Conservation (phyloP, 2,329 filamentous ascomycete genomes). For the Diaporthe caulivora region DNA sequence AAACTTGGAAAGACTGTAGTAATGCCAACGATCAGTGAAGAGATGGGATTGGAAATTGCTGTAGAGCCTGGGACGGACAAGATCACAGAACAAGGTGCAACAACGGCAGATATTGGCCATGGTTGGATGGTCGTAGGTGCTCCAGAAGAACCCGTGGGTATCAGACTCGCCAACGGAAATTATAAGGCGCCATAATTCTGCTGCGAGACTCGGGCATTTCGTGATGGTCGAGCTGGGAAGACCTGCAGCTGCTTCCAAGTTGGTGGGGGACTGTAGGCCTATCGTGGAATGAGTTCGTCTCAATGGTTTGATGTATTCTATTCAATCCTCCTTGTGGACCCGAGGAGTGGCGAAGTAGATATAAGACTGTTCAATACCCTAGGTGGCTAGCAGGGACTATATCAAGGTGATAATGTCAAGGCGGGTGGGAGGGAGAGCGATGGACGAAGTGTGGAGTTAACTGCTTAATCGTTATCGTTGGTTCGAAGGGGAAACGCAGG, state of each 20-base stretch:
- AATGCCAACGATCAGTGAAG: not conserved
- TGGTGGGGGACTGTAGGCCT: not conserved
- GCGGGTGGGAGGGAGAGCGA: not conserved
- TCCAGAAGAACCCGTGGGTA: not conserved
- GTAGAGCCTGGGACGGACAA: not conserved
- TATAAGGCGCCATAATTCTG: not conserved
- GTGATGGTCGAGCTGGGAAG: not conserved
- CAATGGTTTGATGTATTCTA: no score
- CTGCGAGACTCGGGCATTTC: not conserved
- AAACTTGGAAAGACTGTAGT: not conserved
- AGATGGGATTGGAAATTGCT: not conserved
- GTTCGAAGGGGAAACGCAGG: no score
- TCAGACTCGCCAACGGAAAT: not conserved
- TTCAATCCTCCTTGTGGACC: not conserved
- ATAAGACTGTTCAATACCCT: not conserved
- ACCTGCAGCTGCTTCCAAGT: not conserved
- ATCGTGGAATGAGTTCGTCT: not conserved
- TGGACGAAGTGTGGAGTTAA: no score
- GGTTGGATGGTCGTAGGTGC: not conserved
- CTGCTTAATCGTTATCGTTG: no score
- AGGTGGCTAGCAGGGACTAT: not conserved
- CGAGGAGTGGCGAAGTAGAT: not conserved
- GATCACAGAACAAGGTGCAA: not conserved
- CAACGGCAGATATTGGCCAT: not conserved
- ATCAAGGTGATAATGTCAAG: not conserved